Base-by-base conservation (phyloP, 2,329 filamentous ascomycete genomes). In the Emydomyces testavorans region DNA sequence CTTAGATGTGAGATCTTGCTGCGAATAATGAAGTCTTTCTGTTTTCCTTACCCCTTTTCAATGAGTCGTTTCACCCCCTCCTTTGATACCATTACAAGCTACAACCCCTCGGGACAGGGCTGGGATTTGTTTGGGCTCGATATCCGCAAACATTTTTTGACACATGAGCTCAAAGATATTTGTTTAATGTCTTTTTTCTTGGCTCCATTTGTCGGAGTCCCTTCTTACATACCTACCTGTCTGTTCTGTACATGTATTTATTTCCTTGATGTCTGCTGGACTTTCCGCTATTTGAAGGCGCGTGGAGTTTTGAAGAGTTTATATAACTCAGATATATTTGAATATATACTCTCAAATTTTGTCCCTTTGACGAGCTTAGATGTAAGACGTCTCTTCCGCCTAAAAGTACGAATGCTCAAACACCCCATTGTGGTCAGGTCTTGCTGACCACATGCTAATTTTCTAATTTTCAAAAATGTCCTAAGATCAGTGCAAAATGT, bases 1-100 rank as follows among this genome's bases (percentile, higher is more conserved):
- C 57, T 46, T 60, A 53, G 47, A 26, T 8, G 21, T 37, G 21
- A 31, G 39, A 28, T 34, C 29, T 23, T 31, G 10, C 11, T 43
- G 31, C 21, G 41, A 46, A 44, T 50, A 46, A 45, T 15, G 34
- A 46, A 21, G 4, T 20, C 15, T 28, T 43, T 32, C 28, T 29
- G 2, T 8, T 16, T 28, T 34, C 6, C 13, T 10, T 45, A 16
- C 36, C 7, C 44, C 45, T 31, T 28, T 45, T 36, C 11, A 8
- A 32, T 32, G 37, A 6, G 11, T 34, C 40, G 6, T 32, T 35
- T 18, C 24, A 10, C 21, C 31, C 4, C 34, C 23, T n/a, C 15
- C 26, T 23, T 20, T 28, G 3, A 6, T 28, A 20, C 16, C 13
- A 36, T 36, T 15, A 20, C 38, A 28, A 40, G 38, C 15, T 16